These are phyloP conservation scores for Wolfiporia cocos DNA, from an alignment of 1,284 basidiomycete species.

Conservation along the genomic window DNA sequence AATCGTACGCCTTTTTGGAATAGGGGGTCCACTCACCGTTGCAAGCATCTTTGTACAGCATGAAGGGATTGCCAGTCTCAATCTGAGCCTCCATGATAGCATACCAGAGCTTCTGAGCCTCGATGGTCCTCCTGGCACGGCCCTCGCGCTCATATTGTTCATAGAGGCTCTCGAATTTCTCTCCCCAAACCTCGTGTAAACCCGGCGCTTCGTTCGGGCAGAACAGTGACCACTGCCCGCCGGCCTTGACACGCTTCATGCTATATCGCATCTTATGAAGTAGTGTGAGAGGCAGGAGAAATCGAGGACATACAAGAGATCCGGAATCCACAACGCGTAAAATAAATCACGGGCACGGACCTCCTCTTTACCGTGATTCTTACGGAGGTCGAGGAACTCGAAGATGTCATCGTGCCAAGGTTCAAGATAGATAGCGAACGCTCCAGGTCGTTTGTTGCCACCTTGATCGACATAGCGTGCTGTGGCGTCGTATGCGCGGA, in stretches of 20 bases:
- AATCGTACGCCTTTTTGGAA: conserved; percentile 5
- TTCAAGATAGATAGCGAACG: conserved; percentile 96
- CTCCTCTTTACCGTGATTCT: conserved; percentile 99
- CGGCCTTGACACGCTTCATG: conserved; percentile 90
- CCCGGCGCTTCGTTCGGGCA: conserved; percentile 96
- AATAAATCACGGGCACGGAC: conserved; percentile 95
- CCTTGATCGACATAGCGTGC: conserved; percentile 99
- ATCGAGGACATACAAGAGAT: conserved; percentile 76
- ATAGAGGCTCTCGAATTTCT: conserved; percentile 90
- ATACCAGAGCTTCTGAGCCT: conserved; percentile 99
- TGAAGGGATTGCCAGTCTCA: conserved; percentile 98
- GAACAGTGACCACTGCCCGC: conserved; percentile 94
- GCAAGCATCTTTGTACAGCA: conserved; percentile 93
- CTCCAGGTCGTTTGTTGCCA: conserved; percentile 98
- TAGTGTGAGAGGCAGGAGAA: conserved; percentile 4
- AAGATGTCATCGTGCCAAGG: conserved; percentile 99
- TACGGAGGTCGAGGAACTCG: conserved; percentile 96
- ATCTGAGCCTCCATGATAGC: conserved; percentile 96
- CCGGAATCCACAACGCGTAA: conserved; percentile 97
- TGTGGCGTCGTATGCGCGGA: conserved; percentile 97
- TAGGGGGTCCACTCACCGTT: conserved; percentile 50
- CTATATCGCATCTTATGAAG: conserved; percentile 27
- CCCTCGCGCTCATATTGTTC: conserved; percentile 90
- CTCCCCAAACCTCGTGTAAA: conserved; percentile 86
- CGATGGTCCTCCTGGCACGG: conserved; percentile 81